phyloP scores from a whole-genome alignment of 768 basidiomycete species.

The Phylloporus arenicola region DNA sequence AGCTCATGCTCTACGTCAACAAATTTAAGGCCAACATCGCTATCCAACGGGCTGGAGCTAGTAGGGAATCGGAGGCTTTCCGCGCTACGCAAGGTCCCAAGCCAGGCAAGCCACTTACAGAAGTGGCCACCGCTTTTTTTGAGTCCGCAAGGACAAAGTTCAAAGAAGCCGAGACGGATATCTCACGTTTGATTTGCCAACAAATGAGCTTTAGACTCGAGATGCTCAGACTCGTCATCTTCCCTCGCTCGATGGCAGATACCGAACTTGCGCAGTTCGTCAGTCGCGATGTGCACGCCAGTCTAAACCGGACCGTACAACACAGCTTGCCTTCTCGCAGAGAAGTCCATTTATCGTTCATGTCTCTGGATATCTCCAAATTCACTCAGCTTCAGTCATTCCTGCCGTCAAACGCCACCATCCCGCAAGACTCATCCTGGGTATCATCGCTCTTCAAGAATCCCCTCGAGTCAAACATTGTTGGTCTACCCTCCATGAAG shows the following conservation, averaged over 20 bases:
- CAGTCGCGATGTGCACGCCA: conserved; percentile 62
- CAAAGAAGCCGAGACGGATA: conserved; percentile 56
- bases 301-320: conserved; percentile 57
- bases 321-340: conserved; percentile 48
- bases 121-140: conserved; percentile 83
- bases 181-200: conserved; percentile 62
- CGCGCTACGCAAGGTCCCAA: conserved; percentile 64
- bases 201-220: conserved; percentile 68
- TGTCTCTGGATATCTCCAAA: conserved; percentile 71
- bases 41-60: conserved; percentile 69
- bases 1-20: conserved; percentile 65
- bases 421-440: conserved; percentile 50
- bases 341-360: conserved; percentile 67
- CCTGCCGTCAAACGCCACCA: conserved; percentile 34
- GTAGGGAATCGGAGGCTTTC: conserved; percentile 74
- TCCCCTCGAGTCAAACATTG: conserved; percentile 66
- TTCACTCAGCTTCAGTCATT: conserved; percentile 57
- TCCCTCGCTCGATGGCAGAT: conserved; percentile 77
- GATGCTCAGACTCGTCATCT: conserved; percentile 62
- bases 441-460: conserved; percentile 54
- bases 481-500: conserved; percentile 75
- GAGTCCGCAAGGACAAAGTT: conserved; percentile 66
- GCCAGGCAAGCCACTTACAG: conserved; percentile 75
- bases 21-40: conserved; percentile 73
- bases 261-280: conserved; percentile 72